Base-by-base conservation (phyloP, 169 alveolate species). In the Eimeria acervulina region DNA sequence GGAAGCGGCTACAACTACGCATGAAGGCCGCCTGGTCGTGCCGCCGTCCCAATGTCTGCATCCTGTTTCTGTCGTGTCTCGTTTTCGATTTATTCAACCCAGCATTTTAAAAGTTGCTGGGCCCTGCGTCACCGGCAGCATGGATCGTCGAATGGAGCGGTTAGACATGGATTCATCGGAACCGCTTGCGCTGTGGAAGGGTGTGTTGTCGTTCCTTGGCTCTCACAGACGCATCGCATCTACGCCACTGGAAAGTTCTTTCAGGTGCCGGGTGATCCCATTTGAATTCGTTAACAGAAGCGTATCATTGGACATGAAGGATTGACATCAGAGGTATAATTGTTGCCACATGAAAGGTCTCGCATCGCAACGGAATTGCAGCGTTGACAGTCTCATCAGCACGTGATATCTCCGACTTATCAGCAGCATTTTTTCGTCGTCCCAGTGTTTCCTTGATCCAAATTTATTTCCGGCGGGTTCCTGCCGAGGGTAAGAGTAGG, bases 181-280 rank as follows among this genome's bases (percentile, higher is more conserved):
- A 40, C 36, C 36, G 55, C 85, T 47, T 78, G 83, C 44, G 88
- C 88, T 78, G 88, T 78, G 88, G 40, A 78, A 13, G 91, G 91
- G 70, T 51, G 91, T 83, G 68, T 33, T 51, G 70, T 52, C 31
- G 76, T n/a, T 87, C 70, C 81, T 44, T 61, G 59, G 55, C 61
- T 59, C 55, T 87, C 93, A 51, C 76, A 87, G 42, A 36, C 83
- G 93, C 93, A 87, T 87, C 93, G 93, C 93, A 87, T 87, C 36
- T 38, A 61, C 93, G 59, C 93, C 81, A 87, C 93, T 31, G 80
- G 59, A 36, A 36, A 59, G 83, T 87, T 87, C 93, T 87, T 81
- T 87, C 93, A 87, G 93, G 93, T 87, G 93, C 81, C 93, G 93
- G 93, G 93, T 87, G 78, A 87, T 87, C 93, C 93, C 93, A 87